Evolutionary conservation across 805 yeast genomes (phyloP), one percentile per base, ranked within the genome.

Genomic region (Candida maltosa): DNA sequence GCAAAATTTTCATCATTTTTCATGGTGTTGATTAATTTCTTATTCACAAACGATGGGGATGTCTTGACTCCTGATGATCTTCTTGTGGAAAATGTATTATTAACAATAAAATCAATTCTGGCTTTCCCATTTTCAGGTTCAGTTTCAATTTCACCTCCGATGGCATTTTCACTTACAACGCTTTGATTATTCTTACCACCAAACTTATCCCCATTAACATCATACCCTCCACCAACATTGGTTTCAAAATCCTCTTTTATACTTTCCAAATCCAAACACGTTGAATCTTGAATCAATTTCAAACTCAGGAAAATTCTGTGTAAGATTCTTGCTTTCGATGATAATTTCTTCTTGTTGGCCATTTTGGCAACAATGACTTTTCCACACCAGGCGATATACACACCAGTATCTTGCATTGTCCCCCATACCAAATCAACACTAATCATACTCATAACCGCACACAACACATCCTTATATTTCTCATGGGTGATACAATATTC

Each of bases 351-450:
- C 51, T 87, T 76, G 35, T 66, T 70, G 29, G 64, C 64, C 80
- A 82, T 80, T 49, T 91, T 77, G 45, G 78, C 73, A 22, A 76
- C 75, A 17, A 87, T 81, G 38, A 85, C 80, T 37, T 73, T 75
- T 42, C 86, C 91, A 61, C 95, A 84, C 48, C 87, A 77, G 36
- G 78, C 75, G 35, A 87, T 66, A 59, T 86, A 86, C 39, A 79
- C 73, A 43, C 77, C 78, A 50, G 95, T 86, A 46, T 84, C 93
- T 37, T 83, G 80, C 89, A 85, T 84, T 1, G 91, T 79, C 3
- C 96, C 95, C 87, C 94, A 83, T 11, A 86, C 89, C 34, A 86
- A 80, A 60, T 87, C 95, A 34, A 87, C 84, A 5, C 89, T 80
- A 31, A 82, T 86, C 95, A 87, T 85, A 2, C 93, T 80, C 54